Conservation (phyloP, 345 rosid genomes). For the Acer negundo region DNA sequence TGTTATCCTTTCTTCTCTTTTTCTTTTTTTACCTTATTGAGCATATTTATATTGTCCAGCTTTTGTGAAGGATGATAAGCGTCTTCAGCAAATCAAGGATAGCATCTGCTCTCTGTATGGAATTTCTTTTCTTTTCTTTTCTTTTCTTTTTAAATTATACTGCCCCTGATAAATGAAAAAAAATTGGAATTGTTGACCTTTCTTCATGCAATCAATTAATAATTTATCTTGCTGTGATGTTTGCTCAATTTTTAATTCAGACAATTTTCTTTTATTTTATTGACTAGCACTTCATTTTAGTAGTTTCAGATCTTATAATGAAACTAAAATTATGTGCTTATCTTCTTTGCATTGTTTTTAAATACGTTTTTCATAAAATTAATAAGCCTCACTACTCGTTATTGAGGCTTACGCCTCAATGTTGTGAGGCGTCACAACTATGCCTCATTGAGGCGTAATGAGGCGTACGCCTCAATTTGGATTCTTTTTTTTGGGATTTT, state of each 20-base stretch:
- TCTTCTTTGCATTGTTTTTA: not conserved
- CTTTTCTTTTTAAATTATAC: constrained; percentile 1
- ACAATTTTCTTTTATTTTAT: not conserved
- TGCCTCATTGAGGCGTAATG: too few relatives aligned
- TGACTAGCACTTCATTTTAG: not conserved
- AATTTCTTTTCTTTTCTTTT: constrained; percentile 5
- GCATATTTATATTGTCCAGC: constrained; percentile 39
- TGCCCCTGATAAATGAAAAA: not conserved
- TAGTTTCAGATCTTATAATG: not conserved
- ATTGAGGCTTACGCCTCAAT: too few relatives aligned
- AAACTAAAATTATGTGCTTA: not conserved
- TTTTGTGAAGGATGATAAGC: constrained; percentile 43
- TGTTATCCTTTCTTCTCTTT: not conserved
- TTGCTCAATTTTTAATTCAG: not conserved
- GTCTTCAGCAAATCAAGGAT: constrained; percentile 73
- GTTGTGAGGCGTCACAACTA: too few relatives aligned
- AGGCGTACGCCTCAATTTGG: too few relatives aligned
- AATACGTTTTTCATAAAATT: too few relatives aligned
- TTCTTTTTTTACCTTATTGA: not conserved
- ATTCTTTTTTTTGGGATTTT: too few relatives aligned
- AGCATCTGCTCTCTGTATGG: constrained; percentile 62
- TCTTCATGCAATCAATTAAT: constrained; percentile 8
- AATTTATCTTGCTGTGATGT: constrained; percentile 7
- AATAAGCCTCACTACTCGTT: too few relatives aligned
- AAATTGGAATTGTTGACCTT: not conserved